A percentile compares a stretch with the other conserved stretches of the same genome.
phyloP scores from a whole-genome alignment of 192 early-diverging fungal genomes.

The Chytriomyces confervae region DNA sequence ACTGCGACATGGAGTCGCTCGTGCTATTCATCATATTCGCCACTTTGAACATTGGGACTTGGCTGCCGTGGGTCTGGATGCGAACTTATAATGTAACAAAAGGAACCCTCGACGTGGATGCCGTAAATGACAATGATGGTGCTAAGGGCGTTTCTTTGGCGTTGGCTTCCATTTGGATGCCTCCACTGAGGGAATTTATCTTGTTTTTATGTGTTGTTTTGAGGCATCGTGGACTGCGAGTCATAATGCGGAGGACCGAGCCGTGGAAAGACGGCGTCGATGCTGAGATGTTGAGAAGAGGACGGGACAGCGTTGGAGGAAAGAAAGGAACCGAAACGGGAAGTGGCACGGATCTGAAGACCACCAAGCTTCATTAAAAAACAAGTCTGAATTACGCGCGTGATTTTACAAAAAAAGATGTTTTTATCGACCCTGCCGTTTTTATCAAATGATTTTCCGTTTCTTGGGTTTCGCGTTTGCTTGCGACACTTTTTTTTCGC shows the following conservation, averaged over 20 bases:
- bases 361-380: background rate
- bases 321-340: background rate
- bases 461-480: no score
- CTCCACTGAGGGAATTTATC: background rate
- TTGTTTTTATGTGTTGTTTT: background rate
- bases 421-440: no score
- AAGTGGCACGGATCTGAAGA: background rate
- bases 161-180: background rate
- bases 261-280: background rate
- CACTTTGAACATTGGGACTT: background rate
- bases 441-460: no score
- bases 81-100: background rate
- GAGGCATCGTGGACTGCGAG: background rate
- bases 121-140: no score
- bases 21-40: background rate
- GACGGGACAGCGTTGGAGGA: background rate
- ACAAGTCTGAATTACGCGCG: no score
- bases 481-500: no score
- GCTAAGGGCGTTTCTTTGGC: background rate
- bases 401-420: no score
- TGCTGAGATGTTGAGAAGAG: background rate
- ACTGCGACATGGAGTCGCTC: background rate
- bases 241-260: background rate
- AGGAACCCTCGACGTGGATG: background rate
- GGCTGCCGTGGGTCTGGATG: background rate